These are phyloP conservation scores for Aspergillus texensis DNA, from an alignment of 2,329 filamentous ascomycete species.

Conservation along the genomic window DNA sequence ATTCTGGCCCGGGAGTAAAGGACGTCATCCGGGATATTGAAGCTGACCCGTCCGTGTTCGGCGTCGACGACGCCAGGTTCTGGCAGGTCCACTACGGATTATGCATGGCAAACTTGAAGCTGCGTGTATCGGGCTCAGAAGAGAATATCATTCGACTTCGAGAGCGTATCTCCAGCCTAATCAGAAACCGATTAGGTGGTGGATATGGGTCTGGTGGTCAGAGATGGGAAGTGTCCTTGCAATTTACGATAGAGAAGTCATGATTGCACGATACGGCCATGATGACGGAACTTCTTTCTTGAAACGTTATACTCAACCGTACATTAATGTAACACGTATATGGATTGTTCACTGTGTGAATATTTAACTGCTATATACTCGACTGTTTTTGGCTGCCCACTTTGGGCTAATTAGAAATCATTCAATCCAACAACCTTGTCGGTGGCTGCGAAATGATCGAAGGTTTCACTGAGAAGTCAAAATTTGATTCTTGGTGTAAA, in stretches of 20 bases:
- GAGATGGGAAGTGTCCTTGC: slow-evolving; percentile 91
- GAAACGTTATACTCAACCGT: neutral
- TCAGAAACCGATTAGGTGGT: slow-evolving; percentile 84
- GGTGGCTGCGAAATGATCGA: neutral
- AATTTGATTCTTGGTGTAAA: neutral
- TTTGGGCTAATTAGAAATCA: neutral
- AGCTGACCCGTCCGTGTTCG: slow-evolving; percentile 72
- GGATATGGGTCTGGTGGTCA: slow-evolving; percentile 79
- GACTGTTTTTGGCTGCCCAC: neutral
- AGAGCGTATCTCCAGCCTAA: slow-evolving; percentile 73
- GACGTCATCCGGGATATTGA: slow-evolving; percentile 85
- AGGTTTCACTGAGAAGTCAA: neutral
- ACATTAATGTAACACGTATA: neutral
- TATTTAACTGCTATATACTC: neutral
- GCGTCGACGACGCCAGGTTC: slow-evolving; percentile 88
- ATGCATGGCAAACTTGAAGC: slow-evolving; percentile 90
- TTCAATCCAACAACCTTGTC: neutral
- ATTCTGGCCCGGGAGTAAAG: slow-evolving; percentile 63
- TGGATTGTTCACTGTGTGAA: neutral
- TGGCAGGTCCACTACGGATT: slow-evolving; percentile 99
- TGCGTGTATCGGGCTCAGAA: slow-evolving; percentile 73
- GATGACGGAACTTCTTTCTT: neutral
- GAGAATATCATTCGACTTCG: slow-evolving; percentile 72
- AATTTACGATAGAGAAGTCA: slow-evolving; percentile 64
- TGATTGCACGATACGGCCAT: slow-evolving; percentile 20